Evolutionary conservation across 2,329 filamentous ascomycete genomes (phyloP), one percentile per base, ranked within the genome.

Genomic region (Byssothecium circinans): DNA sequence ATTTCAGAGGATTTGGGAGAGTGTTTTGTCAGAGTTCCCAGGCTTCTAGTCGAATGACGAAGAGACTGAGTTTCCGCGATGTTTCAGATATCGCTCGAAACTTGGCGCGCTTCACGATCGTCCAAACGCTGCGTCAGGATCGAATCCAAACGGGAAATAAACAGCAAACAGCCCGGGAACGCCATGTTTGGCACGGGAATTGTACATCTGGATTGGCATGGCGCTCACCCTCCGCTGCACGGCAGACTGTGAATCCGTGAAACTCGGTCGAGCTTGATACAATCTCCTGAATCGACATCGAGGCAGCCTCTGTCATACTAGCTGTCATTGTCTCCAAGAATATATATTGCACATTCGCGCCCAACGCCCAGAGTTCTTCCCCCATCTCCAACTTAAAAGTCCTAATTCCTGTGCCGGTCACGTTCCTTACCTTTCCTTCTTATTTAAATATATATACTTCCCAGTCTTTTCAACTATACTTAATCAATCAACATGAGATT

Each of bases 331-430:
- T 42, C 14, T 43, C 11, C 40, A 20, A 32, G 33, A 25, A 30
- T 60, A 60, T 61, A 62, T 57, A 60, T 51, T 45, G 20, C 25
- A 41, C 17, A 17, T 14, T 6, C 39, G 20, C 18, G 49, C 20
- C 37, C 12, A 43, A 20, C 39, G 15, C 35, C 17, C 12, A 20
- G 32, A 42, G 22, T 38, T 45, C 6, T 55, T 50, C 40, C 46
- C 47, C 48, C 46, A 49, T 49, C 37, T 8, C 10, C 12, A 42
- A 47, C 48, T 54, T 49, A 48, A 49, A 45, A 41, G 43, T 55
- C 58, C 46, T 56, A 55, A 54, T 52, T 48, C 44, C 37, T 54
- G 62, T 67, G 64, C 63, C 53, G 64, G 62, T 52, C 64, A 66
- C 62, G 53, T 53, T 53, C 45, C 36, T 51, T 60, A 41, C 43